Conservation (phyloP, 108 stramenopile species). For the Mayamaea pseudoterrestris region DNA sequence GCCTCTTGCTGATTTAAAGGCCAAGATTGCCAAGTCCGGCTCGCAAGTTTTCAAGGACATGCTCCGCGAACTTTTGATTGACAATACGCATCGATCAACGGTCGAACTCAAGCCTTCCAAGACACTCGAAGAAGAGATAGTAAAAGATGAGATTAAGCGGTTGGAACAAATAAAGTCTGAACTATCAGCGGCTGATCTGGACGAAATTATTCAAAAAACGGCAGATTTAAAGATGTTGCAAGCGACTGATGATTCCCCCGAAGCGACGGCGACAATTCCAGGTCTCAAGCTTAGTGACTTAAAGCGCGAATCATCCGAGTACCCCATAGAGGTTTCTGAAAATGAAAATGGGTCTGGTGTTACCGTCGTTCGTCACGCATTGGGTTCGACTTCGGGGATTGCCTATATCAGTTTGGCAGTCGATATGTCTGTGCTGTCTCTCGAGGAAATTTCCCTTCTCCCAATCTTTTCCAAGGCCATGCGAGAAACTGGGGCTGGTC, state of each 20-base stretch:
- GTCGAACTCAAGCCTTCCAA: constrained; percentile 89
- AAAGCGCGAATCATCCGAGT: constrained; percentile 77
- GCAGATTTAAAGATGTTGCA: constrained; percentile 79
- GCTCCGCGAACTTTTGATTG: constrained; percentile 61
- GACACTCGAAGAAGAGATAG: constrained; percentile 63
- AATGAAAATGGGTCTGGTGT: constrained; percentile 68
- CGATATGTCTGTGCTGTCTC: constrained; percentile 62
- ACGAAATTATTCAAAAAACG: constrained; percentile 73
- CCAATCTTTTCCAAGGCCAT: constrained; percentile 81
- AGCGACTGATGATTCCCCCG: constrained; percentile 82
- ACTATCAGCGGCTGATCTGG: constrained; percentile 66
- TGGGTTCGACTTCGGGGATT: constrained; percentile 88
- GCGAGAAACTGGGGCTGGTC: constrained; percentile 88
- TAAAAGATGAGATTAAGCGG: constrained; percentile 64
- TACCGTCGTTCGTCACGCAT: constrained; percentile 74
- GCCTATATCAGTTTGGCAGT: constrained; percentile 77
- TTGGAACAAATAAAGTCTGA: constrained; percentile 74
- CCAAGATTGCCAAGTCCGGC: constrained; percentile 59
- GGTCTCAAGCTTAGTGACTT: constrained; percentile 74
- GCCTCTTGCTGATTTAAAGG: constrained; percentile 81
- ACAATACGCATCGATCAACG: constrained; percentile 86
- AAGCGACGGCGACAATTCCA: constrained; percentile 90
- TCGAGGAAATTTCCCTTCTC: constrained; percentile 82
- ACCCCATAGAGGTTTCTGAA: constrained; percentile 74
- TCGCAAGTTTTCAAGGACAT: constrained; percentile 79